A percentile compares a stretch with the other conserved stretches of the same genome.
phyloP scores from a whole-genome alignment of 106 monocot genomes.

The Platanthera guangdongensis region DNA sequence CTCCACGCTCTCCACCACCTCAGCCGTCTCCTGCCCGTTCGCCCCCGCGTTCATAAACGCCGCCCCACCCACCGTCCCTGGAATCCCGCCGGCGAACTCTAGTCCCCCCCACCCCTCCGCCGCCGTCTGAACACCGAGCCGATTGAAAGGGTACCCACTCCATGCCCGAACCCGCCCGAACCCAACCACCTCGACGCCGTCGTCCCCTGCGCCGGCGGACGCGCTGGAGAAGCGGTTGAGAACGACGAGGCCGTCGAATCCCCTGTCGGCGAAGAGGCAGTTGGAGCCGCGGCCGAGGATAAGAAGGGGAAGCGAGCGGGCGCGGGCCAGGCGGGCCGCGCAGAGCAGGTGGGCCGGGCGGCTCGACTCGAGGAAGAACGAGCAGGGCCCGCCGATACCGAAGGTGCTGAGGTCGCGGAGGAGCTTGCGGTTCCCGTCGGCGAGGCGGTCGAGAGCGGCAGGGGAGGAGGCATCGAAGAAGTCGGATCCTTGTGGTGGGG shows the following conservation, averaged over 20 bases:
- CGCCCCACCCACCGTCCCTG: constrained; percentile 13
- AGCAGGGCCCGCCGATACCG: background rate
- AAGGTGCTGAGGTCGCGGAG: constrained; percentile 3
- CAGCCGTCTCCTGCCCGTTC: constrained; percentile 7
- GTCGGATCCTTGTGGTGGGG: background rate
- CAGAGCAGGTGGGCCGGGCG: background rate
- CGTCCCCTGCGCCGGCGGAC: too few species aligned
- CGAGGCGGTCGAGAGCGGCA: background rate
- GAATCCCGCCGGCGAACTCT: constrained; percentile 15
- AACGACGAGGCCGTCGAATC: constrained; percentile 12
- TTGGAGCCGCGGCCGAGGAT: background rate
- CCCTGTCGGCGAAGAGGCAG: constrained; percentile 2
- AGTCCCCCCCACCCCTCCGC: constrained; percentile 11
- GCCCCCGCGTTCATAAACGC: constrained; percentile 15
- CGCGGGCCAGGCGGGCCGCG: background rate
- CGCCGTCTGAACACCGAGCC: constrained; percentile 8
- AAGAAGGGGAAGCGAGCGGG: background rate
- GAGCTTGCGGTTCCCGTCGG: background rate
- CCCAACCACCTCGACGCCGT: background rate
- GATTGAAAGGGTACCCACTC: constrained; percentile 15
- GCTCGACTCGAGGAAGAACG: background rate
- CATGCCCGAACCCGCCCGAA: constrained; percentile 4
- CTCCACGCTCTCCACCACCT: constrained; percentile 11
- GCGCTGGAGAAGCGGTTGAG: background rate
- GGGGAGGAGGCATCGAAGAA: background rate